phyloP scores from a whole-genome alignment of 805 yeast genomes.

The Cyberlindnera lachancei region DNA sequence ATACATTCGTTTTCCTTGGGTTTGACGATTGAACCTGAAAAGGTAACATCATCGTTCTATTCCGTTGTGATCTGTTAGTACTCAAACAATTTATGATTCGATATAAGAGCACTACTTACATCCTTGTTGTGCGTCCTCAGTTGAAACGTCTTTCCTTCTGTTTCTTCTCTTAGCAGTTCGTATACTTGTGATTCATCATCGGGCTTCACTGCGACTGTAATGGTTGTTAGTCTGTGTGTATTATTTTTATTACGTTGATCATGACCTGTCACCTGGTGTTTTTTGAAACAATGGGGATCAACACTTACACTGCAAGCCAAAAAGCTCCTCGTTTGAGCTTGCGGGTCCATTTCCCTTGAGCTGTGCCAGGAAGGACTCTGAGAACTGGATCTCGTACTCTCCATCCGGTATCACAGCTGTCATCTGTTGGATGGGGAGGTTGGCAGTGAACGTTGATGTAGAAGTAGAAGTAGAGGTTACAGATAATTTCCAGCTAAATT shows the following conservation, averaged over 20 bases:
- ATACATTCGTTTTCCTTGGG: conserved; percentile 18
- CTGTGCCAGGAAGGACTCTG: conserved; percentile 11
- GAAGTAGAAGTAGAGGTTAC: no score
- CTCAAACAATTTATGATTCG: neutral
- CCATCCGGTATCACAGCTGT: conserved; percentile 16
- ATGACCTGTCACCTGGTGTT: no score
- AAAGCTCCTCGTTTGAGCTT: conserved; percentile 12
- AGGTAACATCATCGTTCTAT: conserved; percentile 7
- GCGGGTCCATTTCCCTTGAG: conserved; percentile 3
- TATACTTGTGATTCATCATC: conserved; percentile 10
- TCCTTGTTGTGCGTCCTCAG: conserved; percentile 8
- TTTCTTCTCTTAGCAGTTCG: conserved; percentile 9
- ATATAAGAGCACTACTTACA: conserved; percentile 1
- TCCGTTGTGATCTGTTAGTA: conserved; percentile 1
- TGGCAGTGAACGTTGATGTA: no score
- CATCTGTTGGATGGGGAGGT: neutral
- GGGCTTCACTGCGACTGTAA: conserved; percentile 11
- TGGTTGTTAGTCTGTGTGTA: conserved; percentile 4
- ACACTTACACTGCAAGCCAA: conserved; percentile 19
- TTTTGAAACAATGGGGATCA: no score
- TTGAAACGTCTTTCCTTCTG: conserved; percentile 7
- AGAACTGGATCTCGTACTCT: conserved; percentile 17
- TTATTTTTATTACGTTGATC: no score
- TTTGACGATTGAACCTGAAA: conserved; percentile 11
- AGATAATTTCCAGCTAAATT: no score